These are phyloP conservation scores for Leccinum broughii DNA, from an alignment of 768 basidiomycete species.

Conservation along the genomic window DNA sequence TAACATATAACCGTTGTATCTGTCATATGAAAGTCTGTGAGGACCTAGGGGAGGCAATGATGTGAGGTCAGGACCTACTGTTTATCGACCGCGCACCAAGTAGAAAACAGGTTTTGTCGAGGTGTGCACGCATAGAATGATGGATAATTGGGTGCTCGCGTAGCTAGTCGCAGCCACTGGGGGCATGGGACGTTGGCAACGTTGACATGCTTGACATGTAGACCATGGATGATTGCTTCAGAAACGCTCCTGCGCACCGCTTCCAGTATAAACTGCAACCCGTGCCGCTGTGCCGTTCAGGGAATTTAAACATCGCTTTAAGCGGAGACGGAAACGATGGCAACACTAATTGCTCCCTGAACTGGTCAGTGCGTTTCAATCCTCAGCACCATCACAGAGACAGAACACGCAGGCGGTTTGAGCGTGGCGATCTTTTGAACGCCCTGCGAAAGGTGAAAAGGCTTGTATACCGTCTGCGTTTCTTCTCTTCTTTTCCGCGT, in stretches of 20 bases:
- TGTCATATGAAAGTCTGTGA: slow-evolving; percentile 8
- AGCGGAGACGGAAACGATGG: slow-evolving; percentile 30
- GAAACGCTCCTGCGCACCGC: slow-evolving; percentile 26
- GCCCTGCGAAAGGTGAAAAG: slow-evolving; percentile 42
- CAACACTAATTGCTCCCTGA: slow-evolving; percentile 24
- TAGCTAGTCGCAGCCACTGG: slow-evolving; percentile 3
- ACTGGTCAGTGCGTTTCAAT: slow-evolving; percentile 37
- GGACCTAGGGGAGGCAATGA: neutral
- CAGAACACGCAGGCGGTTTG: slow-evolving; percentile 41
- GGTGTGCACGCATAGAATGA: neutral
- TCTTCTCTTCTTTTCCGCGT: slow-evolving; percentile 37
- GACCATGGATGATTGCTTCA: slow-evolving; percentile 25
- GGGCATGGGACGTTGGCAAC: neutral
- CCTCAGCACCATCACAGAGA: slow-evolving; percentile 41
- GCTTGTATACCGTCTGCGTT: slow-evolving; percentile 40
- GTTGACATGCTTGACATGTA: slow-evolving; percentile 1
- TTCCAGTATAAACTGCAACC: slow-evolving; percentile 12
- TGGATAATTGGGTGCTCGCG: neutral
- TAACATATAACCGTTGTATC: slow-evolving; percentile 7
- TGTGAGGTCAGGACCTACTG: slow-evolving; percentile 5
- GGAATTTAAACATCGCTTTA: slow-evolving; percentile 22
- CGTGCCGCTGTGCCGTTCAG: slow-evolving; percentile 30
- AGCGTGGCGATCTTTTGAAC: slow-evolving; percentile 35
- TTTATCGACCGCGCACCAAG: neutral
- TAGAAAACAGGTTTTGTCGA: neutral